phyloP scores from a whole-genome alignment of 371 early-diverging fungal species.

The Rhizopus sp. region DNA sequence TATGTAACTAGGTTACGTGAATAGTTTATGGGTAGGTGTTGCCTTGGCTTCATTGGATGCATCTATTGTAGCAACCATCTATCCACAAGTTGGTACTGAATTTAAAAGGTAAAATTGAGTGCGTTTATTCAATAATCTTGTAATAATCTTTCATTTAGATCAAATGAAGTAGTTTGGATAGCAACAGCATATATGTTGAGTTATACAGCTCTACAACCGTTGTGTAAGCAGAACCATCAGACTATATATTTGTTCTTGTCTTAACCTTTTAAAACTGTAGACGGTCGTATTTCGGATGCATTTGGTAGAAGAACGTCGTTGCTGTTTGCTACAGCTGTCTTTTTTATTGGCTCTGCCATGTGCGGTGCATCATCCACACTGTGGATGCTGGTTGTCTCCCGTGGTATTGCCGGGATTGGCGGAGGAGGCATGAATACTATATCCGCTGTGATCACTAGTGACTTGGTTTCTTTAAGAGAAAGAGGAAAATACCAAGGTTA shows the following conservation, averaged over 20 bases:
- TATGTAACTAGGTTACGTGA: not conserved
- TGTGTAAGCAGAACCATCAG: slow-evolving; percentile 51
- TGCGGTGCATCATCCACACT: slow-evolving; percentile 61
- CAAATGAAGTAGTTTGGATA: slow-evolving; percentile 61
- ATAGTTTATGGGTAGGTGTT: slow-evolving; percentile 41
- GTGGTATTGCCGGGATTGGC: slow-evolving; percentile 80
- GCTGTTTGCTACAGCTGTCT: slow-evolving; percentile 57
- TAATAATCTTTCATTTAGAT: slow-evolving; percentile 11
- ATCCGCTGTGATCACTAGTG: slow-evolving; percentile 44
- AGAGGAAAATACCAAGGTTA: slow-evolving; percentile 56
- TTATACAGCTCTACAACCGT: slow-evolving; percentile 77
- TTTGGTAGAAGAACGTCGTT: slow-evolving; percentile 69
- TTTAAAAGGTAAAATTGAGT: slow-evolving; percentile 53
- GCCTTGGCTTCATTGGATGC: slow-evolving; percentile 76
- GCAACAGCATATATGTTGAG: slow-evolving; percentile 78
- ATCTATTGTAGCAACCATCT: slow-evolving; percentile 80
- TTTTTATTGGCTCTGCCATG: slow-evolving; percentile 58
- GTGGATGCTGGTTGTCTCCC: slow-evolving; percentile 71
- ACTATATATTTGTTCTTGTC: not conserved
- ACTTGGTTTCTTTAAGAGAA: slow-evolving; percentile 48
- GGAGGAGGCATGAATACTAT: slow-evolving; percentile 64
- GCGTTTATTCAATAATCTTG: not conserved
- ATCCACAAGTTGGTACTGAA: slow-evolving; percentile 75
- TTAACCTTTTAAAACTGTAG: slow-evolving; percentile 12
- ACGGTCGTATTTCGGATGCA: slow-evolving; percentile 64